Base-by-base conservation (phyloP, 2,329 filamentous ascomycete genomes). In the Neospermospora avenae region DNA sequence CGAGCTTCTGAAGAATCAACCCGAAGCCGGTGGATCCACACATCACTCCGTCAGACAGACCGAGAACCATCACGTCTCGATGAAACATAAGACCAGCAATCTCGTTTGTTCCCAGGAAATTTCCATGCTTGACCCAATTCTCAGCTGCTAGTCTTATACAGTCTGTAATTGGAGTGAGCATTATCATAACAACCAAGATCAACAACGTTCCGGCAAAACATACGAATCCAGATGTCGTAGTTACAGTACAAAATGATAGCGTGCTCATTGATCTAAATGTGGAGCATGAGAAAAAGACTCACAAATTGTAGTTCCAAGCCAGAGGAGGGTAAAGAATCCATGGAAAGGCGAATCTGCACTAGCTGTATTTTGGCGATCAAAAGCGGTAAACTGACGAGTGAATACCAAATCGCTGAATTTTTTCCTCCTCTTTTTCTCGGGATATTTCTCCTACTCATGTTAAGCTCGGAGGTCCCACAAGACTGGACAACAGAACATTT, bases 321-420 rank as follows among this genome's bases (percentile, higher is more conserved):
- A 93, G 72, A 91, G 91, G 0, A 93, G 77, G 0, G 86, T 89
- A 69, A 90, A 92, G 76, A 93, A 93, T 31, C 90, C 90, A 70
- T 89, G 84, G 68, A 92, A 93, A 0, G 86, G 86, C 44, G 85
- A 90, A 51, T 86, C 84, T 3, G 82, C 80, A 1, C 84, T 82
- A 1, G 77, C 76, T 4, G 81, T 79, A 69, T 91, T 92, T 65
- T 89, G 85, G 11, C 86, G 80, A 72, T 93, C 89, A 71, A 93
- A 92, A 0, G 86, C 81, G 5, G 87, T 89, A 68, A 91, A 89
- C 62, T 87, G 85, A 24, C 83, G 79, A 0, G 87, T 91, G 70
- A 92, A 93, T 55, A 90, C 82, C 46, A 90, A 75, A 68, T 88
- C 77, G 56, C 75, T 70, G 65, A 81, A 78, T 63, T 71, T 72